A percentile compares a stretch with the other conserved stretches of the same genome.
Conservation (phyloP, 129 eudicot species). For the Saposhnikovia divaricata region DNA sequence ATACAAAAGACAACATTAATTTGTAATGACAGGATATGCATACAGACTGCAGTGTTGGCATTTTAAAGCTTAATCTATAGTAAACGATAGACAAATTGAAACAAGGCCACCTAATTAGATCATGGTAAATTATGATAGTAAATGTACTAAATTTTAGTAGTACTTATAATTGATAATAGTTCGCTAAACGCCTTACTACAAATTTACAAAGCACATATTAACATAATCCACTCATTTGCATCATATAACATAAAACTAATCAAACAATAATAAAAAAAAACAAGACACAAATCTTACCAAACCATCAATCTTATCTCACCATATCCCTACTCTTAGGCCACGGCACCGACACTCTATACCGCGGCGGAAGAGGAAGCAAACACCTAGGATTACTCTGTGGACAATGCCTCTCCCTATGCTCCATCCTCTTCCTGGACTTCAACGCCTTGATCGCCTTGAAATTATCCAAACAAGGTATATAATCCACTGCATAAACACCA, state of each 20-base stretch:
- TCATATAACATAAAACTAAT: neutral
- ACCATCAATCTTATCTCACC: slow-evolving; percentile 95
- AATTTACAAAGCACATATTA: too few relatives aligned
- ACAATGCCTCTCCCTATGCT: slow-evolving; percentile 90
- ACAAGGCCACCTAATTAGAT: neutral
- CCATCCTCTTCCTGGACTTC: slow-evolving; percentile 74
- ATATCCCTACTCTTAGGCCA: slow-evolving; percentile 99
- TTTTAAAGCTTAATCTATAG: neutral
- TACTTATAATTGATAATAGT: too few relatives aligned
- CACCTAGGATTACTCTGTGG: slow-evolving; percentile 50
- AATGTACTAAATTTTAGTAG: neutral
- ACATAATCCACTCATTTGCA: neutral
- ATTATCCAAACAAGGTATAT: slow-evolving; percentile 88
- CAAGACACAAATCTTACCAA: slow-evolving; percentile 59
- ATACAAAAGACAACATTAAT: neutral
- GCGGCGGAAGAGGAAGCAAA: slow-evolving; percentile 67
- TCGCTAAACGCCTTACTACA: too few relatives aligned
- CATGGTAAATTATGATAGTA: neutral
- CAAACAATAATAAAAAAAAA: neutral
- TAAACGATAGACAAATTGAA: neutral
- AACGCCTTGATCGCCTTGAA: slow-evolving; percentile 57
- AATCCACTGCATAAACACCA: slow-evolving; percentile 53
- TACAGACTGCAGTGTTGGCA: neutral
- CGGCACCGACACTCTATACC: slow-evolving; percentile 70
- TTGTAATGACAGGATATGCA: neutral